Evolutionary conservation across 129 eudicot genomes (phyloP).

Genomic region (Rutidosis leptorrhynchoides): DNA sequence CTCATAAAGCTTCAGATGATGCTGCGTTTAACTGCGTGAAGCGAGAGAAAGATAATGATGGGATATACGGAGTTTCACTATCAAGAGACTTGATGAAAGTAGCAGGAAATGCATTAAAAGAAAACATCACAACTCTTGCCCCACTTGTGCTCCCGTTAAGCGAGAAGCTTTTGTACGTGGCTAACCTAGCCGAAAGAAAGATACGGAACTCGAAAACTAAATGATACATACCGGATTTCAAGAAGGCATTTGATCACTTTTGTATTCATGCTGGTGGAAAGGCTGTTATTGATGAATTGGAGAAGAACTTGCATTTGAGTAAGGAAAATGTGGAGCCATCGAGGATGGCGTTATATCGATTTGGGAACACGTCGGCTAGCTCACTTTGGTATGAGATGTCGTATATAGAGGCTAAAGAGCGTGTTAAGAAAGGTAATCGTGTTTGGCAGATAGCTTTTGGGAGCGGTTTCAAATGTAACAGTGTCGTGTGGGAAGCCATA

Average conservation of each 20-base stretch:
- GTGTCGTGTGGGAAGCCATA: slow-evolving; percentile 59
- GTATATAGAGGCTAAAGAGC: slow-evolving; percentile 50
- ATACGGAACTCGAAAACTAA: slow-evolving; percentile 30
- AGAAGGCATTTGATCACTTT: slow-evolving; percentile 53
- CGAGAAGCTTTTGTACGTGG: slow-evolving; percentile 43
- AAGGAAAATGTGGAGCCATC: slow-evolving; percentile 51
- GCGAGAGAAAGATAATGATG: slow-evolving; percentile 36
- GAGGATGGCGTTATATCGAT: slow-evolving; percentile 51
- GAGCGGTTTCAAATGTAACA: slow-evolving; percentile 63
- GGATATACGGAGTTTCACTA: slow-evolving; percentile 40
- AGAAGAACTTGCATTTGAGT: slow-evolving; percentile 38
- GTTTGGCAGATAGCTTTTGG: slow-evolving; percentile 61
- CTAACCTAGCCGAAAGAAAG: slow-evolving; percentile 23
- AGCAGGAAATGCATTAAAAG: slow-evolving; percentile 40
- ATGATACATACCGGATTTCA: slow-evolving; percentile 54
- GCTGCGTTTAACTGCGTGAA: slow-evolving; percentile 35
- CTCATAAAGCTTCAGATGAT: slow-evolving; percentile 39
- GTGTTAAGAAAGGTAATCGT: slow-evolving; percentile 43
- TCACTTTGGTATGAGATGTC: slow-evolving; percentile 55
- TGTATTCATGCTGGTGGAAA: too few relatives aligned
- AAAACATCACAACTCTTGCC: slow-evolving; percentile 46
- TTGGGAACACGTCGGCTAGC: slow-evolving; percentile 58
- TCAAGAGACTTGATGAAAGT: slow-evolving; percentile 49
- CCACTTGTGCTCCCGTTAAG: slow-evolving; percentile 52
- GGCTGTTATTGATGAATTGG: slow-evolving; percentile 56